Evolutionary conservation across 768 basidiomycete genomes (phyloP), one percentile per base, ranked within the genome.

Genomic region (Chiua virens): DNA sequence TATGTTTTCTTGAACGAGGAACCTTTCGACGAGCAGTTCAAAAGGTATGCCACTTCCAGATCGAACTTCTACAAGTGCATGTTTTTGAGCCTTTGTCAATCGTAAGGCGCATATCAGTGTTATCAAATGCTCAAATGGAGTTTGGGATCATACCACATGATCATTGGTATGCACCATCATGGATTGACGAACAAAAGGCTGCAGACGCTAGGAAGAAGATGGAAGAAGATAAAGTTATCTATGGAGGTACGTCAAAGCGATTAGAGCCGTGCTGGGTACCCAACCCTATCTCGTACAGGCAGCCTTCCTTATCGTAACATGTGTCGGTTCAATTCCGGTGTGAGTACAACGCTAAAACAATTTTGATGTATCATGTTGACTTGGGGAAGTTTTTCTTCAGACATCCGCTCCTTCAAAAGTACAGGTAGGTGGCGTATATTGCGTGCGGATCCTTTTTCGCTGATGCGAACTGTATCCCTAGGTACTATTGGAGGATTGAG

Each of bases 271-370:
- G 17, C 44, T 49, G 13, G 25, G 36, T 22, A 22, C 32, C 7
- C 14, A 32, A 18, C 27, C n/a, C 9, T 34, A 45, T 39, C 37
- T 21, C 34, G 5, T 44, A 4, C 21, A 62, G 55, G 52, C 28
- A 49, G 54, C 52, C 42, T 55, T 30, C 17, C 71, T 3, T 87
- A 89, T 56, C 77, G 85, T 17, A 85, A 87, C 55, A 87, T 89
- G 87, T 89, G 87, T 67, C 75, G 87, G 18, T 89, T 79, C 71
- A 85, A 87, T 62, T 86, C 83, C 2, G 85, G 83, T 1, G 82
- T 86, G 55, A 60, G 79, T 71, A 4, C 21, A 10, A 22, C 9
- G 3, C 7, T 25, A 11, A 10, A 20, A 40, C 35, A 5, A 14
- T 32, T 20, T 10, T 21, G 17, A 34, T 36, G n/a, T 42, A 15